Evolutionary conservation across 2,329 filamentous ascomycete species (phyloP), one percentile per base, ranked within the genome.

Genomic region (Aspergillus calidoustus): DNA sequence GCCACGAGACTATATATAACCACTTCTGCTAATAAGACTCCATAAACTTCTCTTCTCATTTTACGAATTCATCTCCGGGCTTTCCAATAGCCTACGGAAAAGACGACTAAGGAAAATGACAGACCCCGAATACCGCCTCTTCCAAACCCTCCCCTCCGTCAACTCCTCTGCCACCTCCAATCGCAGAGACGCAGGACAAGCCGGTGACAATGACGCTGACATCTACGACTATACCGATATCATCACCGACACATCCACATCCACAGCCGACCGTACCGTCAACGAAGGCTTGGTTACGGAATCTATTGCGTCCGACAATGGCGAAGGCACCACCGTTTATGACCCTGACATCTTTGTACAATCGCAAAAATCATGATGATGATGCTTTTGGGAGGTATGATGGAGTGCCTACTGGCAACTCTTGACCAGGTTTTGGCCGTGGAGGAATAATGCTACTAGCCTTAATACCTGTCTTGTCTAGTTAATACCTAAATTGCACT

Each of bases 121-220:
- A 13, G 34, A 41, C 34, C 34, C 34, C 11, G 34, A 41, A 17
- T 41, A 41, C 34, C 34, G 34, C 15, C 34, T 41, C 34, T 41
- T 41, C 34, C 34, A 41, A 41, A 41, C 3, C 34, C 34, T 41
- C 34, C 34, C 34, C 11, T 41, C 34, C 34, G 34, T 13, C 34
- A 41, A 41, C 11, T 15, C 34, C 34, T 15, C 11, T 15, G 11
- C 34, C 34, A 41, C 34, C 34, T 41, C 34, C 11, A 41, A 13
- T 15, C 9, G 34, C 11, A 5, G 34, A 1, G 34, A 15, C 34
- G 34, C 9, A 41, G 34, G 34, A 3, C 34, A 44, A 19, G 52
- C 52, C 5, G 52, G 52, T 7, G 54, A 57, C 7, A 57, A 57
- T 17, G 54, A 57, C n/a, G 19, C 54, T 5, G 54, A 57, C 23